These are phyloP conservation scores for Trichophyton equinum DNA, from an alignment of 2,329 filamentous ascomycete genomes.

Conservation along the genomic window DNA sequence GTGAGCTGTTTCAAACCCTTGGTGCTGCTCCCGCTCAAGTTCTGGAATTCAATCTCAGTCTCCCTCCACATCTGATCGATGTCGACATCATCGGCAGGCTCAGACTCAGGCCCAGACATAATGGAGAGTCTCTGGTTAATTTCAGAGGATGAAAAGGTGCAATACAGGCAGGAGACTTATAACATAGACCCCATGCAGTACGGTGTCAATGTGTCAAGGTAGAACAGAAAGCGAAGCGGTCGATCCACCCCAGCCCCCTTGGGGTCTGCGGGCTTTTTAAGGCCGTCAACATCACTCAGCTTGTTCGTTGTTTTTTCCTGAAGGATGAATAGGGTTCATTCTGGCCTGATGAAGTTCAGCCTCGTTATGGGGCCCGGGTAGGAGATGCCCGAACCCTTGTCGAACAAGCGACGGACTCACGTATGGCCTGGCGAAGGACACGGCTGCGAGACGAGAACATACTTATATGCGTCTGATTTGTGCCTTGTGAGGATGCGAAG, in stretches of 20 bases:
- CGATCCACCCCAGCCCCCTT: not conserved
- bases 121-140: not conserved
- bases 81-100: constrained; percentile 8
- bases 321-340: not conserved
- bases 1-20: constrained; percentile 13
- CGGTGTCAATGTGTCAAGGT: not conserved
- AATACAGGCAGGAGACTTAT: not conserved
- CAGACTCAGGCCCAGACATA: constrained; percentile 6
- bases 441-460: not conserved
- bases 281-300: not conserved
- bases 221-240: not conserved
- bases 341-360: not conserved
- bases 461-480: not conserved
- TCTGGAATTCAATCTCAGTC: constrained; percentile 12
- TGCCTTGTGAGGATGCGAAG: not conserved
- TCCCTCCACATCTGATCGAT: constrained; percentile 13
- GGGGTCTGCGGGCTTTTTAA: not conserved
- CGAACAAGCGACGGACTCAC: not conserved
- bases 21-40: constrained; percentile 13
- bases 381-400: not conserved
- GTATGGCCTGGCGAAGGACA: not conserved
- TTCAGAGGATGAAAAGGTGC: not conserved
- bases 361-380: not conserved
- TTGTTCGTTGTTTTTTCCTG: not conserved
- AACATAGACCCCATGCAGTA: not conserved